Conservation (phyloP, 441 rosid species). For the Manihot esculenta region DNA sequence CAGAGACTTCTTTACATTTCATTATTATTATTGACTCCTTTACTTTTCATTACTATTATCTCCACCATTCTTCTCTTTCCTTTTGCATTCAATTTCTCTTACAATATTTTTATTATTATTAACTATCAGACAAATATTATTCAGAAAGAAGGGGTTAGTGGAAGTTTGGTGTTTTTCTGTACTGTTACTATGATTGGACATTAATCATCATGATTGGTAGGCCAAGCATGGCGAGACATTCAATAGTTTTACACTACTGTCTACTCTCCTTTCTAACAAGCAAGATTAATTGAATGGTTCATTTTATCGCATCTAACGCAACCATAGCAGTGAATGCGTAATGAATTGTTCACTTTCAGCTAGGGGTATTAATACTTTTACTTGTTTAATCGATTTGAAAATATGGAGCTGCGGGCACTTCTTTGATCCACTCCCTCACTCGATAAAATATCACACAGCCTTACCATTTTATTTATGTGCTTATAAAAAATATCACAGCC, state of each 20-base stretch:
- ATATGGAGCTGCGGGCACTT: neutral
- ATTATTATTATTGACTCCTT: conserved; percentile 6
- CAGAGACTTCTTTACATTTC: conserved; percentile 18
- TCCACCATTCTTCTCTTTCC: neutral
- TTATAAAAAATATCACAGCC: too few species aligned
- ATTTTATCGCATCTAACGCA: neutral
- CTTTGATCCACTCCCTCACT: conserved; percentile 17
- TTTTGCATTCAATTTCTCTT: neutral
- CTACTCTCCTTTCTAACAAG: neutral
- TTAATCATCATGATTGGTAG: neutral
- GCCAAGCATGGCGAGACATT: neutral
- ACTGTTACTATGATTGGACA: too few species aligned
- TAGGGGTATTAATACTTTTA: neutral
- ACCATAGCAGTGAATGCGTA: neutral
- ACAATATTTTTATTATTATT: neutral
- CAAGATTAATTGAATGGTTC: neutral
- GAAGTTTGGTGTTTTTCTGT: too few species aligned
- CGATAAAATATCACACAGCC: conserved; percentile 11
- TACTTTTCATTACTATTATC: conserved; percentile 13
- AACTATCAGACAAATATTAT: too few species aligned
- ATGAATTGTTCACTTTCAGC: neutral
- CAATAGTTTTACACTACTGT: too few species aligned
- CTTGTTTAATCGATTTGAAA: neutral
- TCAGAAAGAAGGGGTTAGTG: too few species aligned
- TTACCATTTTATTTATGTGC: too few species aligned